These are phyloP conservation scores for Monosporascus sp. DNA, from an alignment of 2,329 filamentous ascomycete species.

Conservation along the genomic window DNA sequence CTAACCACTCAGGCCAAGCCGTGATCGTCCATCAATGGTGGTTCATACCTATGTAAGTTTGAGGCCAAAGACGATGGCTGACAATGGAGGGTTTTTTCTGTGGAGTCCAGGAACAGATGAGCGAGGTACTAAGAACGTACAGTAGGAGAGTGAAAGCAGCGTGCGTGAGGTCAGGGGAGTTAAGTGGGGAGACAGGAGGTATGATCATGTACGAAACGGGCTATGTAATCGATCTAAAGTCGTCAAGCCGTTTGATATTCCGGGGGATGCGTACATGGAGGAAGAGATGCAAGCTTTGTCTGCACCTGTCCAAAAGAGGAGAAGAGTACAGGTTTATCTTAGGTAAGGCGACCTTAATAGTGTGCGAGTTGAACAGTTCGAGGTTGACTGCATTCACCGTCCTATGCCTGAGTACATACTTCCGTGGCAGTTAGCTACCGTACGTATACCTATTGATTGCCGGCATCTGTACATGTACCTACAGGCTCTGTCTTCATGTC, in stretches of 20 bases:
- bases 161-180: neutral
- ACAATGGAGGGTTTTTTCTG: neutral
- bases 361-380: no score
- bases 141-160: neutral
- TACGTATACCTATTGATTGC: no score
- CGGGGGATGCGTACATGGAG: neutral
- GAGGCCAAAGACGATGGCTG: neutral
- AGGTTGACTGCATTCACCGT: no score
- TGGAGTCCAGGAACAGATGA: no score
- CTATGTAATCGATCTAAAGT: neutral
- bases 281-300: neutral
- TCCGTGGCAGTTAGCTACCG: no score
- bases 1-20: no score
- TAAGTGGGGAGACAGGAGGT: neutral
- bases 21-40: no score
- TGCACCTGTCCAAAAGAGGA: neutral
- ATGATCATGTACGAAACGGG: neutral
- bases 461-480: no score
- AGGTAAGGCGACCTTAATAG: neutral
- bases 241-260: neutral
- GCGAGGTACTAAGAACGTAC: no score
- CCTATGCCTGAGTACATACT: no score
- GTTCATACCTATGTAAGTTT: no score
- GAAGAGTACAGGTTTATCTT: neutral
- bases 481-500: no score